Conservation (phyloP, 352 stramenopile species). For the Globisporangium megalacanthum region DNA sequence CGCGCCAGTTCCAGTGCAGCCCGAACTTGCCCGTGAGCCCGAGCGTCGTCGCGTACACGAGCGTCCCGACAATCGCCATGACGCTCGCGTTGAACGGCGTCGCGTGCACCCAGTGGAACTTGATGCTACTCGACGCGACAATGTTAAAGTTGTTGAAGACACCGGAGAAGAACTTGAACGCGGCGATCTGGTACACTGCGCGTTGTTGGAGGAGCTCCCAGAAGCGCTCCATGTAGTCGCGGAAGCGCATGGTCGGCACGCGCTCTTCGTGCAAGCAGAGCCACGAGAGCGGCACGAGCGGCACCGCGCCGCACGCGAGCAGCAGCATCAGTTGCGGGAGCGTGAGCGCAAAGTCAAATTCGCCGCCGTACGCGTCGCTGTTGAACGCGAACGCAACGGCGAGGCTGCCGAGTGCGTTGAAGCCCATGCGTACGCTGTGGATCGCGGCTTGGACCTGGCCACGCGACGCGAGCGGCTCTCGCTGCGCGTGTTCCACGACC, state of each 20-base stretch:
- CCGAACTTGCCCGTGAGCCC: conserved; percentile 20
- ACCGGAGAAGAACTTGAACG: conserved; percentile 38
- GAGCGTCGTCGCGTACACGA: conserved; percentile 35
- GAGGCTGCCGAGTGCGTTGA: conserved; percentile 29
- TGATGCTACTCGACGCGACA: conserved; percentile 23
- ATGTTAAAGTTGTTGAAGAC: conserved; percentile 31
- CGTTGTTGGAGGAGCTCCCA: conserved; percentile 32
- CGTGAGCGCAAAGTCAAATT: conserved; percentile 41
- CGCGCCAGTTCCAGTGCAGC: conserved; percentile 31
- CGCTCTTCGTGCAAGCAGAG: conserved; percentile 29
- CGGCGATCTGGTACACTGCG: conserved; percentile 44
- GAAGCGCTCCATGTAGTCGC: conserved; percentile 26
- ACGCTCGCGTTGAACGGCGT: conserved; percentile 14
- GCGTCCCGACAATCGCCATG: conserved; percentile 32
- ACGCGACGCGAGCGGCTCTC: conserved; percentile 32
- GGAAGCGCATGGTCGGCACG: conserved; percentile 18
- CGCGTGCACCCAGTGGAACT: conserved; percentile 15
- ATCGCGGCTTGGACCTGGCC: conserved; percentile 38
- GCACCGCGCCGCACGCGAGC: conserved; percentile 2
- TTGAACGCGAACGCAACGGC: conserved; percentile 49
- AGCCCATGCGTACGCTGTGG: conserved; percentile 30
- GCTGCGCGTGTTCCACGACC: conserved; percentile 22
- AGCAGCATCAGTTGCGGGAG: conserved; percentile 31
- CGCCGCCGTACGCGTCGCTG: conserved; percentile 42
- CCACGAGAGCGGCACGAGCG: too few relatives aligned